Evolutionary conservation across 179 eudicot genomes (phyloP).

Genomic region (Sideroxylon spinosum): DNA sequence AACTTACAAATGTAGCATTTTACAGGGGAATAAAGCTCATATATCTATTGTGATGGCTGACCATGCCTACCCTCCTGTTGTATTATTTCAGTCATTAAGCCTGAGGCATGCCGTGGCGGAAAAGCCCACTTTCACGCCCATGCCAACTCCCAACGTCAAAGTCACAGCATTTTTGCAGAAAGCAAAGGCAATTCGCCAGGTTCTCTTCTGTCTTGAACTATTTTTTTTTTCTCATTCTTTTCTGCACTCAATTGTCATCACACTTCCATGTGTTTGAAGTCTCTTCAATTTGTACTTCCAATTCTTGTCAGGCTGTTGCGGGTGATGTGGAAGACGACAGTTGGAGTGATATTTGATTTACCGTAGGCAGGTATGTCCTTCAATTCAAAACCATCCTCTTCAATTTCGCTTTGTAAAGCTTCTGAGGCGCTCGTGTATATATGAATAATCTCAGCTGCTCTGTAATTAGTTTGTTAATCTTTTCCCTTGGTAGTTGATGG

Average conservation of each 20-base stretch:
- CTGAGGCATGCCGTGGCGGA: constrained; percentile 52
- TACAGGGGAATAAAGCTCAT: neutral
- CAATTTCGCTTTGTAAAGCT: constrained; percentile 3
- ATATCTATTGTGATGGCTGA: neutral
- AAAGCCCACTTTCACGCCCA: constrained; percentile 37
- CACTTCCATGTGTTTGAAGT: neutral
- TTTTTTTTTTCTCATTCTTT: neutral
- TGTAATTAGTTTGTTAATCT: constrained; percentile 22
- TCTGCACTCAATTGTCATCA: neutral
- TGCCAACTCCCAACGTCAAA: constrained; percentile 36
- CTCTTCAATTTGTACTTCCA: neutral
- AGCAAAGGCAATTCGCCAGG: constrained; percentile 93
- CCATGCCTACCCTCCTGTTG: neutral
- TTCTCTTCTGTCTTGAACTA: constrained; percentile 24
- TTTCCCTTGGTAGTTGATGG: constrained; percentile 11
- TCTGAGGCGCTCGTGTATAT: constrained; percentile 16
- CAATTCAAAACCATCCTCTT: constrained; percentile 7
- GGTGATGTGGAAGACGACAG: constrained; percentile 76
- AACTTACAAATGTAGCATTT: neutral
- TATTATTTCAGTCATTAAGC: constrained; percentile 56
- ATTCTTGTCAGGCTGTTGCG: constrained; percentile 60
- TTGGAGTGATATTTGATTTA: constrained; percentile 78
- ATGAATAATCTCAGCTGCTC: constrained; percentile 21
- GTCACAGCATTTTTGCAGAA: constrained; percentile 79
- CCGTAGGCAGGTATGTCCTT: neutral